These are phyloP conservation scores for Rhododendron simsii DNA, from an alignment of 148 eudicot species.

Conservation along the genomic window DNA sequence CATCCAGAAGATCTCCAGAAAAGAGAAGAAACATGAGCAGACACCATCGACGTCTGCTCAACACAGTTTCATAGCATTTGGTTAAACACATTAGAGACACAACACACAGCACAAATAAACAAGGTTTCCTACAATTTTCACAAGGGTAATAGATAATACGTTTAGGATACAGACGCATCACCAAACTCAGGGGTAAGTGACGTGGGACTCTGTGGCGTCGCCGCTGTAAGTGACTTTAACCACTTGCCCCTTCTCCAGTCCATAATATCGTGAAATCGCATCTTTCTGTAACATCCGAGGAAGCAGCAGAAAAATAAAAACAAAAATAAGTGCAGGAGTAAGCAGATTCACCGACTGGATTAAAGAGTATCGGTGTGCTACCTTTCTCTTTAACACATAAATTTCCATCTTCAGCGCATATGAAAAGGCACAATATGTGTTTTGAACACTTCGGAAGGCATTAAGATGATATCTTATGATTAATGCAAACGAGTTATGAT, in stretches of 20 bases:
- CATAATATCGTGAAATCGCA: conserved; percentile 67
- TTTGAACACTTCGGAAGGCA: too few species aligned
- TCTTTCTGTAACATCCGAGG: conserved; percentile 67
- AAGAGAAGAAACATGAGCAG: not conserved
- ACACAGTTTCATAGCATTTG: not conserved
- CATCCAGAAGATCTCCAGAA: not conserved
- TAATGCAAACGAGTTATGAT: too few species aligned
- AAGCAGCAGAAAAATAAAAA: conserved; percentile 35
- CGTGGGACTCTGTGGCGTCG: conserved; percentile 55
- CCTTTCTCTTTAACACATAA: too few species aligned
- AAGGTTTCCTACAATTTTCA: not conserved
- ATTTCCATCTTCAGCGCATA: too few species aligned
- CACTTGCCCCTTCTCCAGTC: conserved; percentile 77
- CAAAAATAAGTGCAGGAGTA: not conserved
- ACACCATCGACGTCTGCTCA: not conserved
- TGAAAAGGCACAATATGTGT: too few species aligned
- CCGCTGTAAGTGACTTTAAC: conserved; percentile 61
- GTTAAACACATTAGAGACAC: not conserved
- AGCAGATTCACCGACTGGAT: not conserved
- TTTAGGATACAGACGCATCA: conserved; percentile 10
- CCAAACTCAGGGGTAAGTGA: conserved; percentile 72
- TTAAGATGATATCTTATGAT: too few species aligned
- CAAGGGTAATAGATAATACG: not conserved
- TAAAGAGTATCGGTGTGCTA: too few species aligned
- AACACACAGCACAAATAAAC: not conserved